A percentile compares a stretch with the other conserved stretches of the same genome.
Evolutionary conservation across 1,139 yeast genomes (phyloP).

Genomic region (Blastobotrys capitulatus): DNA sequence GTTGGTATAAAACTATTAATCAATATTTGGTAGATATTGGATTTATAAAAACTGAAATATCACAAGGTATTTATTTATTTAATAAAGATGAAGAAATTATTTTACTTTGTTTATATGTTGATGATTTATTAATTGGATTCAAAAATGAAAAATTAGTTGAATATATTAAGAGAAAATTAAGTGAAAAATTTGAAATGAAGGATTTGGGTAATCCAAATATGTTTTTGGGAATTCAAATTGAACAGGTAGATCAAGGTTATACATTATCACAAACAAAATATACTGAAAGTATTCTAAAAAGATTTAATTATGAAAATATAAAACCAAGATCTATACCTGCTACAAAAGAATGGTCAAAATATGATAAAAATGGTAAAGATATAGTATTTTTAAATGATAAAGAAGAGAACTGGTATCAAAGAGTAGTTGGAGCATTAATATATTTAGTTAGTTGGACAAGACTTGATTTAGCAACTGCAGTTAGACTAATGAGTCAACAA

Average conservation of each 20-base stretch:
- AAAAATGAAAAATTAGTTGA: neutral
- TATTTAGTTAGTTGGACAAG: slow-evolving; percentile 1
- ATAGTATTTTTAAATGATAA: neutral
- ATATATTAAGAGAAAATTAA: neutral
- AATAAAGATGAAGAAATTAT: neutral
- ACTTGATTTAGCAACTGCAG: neutral
- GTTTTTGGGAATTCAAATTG: neutral
- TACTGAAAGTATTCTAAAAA: neutral
- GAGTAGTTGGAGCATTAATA: neutral
- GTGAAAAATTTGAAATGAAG: neutral
- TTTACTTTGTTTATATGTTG: neutral
- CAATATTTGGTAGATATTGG: neutral
- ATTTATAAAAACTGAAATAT: neutral
- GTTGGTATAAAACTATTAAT: slow-evolving; percentile 8
- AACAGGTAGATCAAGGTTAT: neutral
- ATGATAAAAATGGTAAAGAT: neutral
- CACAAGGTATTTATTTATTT: neutral
- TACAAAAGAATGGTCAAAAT: neutral
- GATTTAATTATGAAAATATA: neutral
- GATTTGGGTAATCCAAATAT: neutral
- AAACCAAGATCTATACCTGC: neutral
- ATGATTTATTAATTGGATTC: neutral
- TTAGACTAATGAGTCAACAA: neutral
- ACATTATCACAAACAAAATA: neutral
- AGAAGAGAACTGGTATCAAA: neutral